A percentile compares a stretch with the other conserved stretches of the same genome.
phyloP scores from a whole-genome alignment of 2,329 filamentous ascomycete genomes.

The Nigrospora sphaerica region DNA sequence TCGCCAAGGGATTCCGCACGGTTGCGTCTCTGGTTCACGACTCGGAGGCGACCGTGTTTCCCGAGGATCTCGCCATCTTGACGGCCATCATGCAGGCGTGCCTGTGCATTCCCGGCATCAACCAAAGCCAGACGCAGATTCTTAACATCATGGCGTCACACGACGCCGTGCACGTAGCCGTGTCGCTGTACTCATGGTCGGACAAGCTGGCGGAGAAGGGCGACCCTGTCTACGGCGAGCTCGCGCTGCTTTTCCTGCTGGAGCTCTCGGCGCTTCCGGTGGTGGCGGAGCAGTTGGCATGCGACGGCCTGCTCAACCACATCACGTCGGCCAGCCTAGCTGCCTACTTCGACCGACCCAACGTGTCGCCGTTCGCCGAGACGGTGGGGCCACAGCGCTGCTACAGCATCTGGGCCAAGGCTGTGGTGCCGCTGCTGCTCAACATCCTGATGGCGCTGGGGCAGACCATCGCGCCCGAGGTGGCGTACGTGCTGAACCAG shows the following conservation, averaged over 20 bases:
- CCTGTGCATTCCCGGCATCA: conserved; percentile 69
- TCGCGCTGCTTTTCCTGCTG: conserved; percentile 82
- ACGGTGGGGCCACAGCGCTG: conserved; percentile 62
- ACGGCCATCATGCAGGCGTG: conserved; percentile 84
- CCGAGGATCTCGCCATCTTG: conserved; percentile 78
- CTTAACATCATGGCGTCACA: conserved; percentile 64
- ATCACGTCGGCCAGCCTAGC: conserved; percentile 74
- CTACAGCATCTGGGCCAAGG: conserved; percentile 85
- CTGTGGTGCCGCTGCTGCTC: conserved; percentile 78
- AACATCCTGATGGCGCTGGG: conserved; percentile 82
- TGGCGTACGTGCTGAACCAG: conserved; percentile 81
- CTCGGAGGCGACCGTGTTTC: conserved; percentile 53
- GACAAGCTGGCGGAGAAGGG: conserved; percentile 70
- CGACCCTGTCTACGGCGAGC: conserved; percentile 87
- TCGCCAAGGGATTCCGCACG: conserved; percentile 75
- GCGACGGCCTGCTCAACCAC: conserved; percentile 75
- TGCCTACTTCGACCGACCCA: conserved; percentile 63
- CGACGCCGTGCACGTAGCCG: conserved; percentile 71
- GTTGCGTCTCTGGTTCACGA: conserved; percentile 80
- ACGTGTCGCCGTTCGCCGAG: conserved; percentile 73
- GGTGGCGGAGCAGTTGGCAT: conserved; percentile 83
- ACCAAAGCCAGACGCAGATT: conserved; percentile 63
- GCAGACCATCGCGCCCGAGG: conserved; percentile 73
- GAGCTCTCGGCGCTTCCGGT: conserved; percentile 75
- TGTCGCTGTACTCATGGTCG: conserved; percentile 88